Evolutionary conservation across 371 early-diverging fungal genomes (phyloP), one percentile per base, ranked within the genome.

Genomic region (Haplosporangium sp.): DNA sequence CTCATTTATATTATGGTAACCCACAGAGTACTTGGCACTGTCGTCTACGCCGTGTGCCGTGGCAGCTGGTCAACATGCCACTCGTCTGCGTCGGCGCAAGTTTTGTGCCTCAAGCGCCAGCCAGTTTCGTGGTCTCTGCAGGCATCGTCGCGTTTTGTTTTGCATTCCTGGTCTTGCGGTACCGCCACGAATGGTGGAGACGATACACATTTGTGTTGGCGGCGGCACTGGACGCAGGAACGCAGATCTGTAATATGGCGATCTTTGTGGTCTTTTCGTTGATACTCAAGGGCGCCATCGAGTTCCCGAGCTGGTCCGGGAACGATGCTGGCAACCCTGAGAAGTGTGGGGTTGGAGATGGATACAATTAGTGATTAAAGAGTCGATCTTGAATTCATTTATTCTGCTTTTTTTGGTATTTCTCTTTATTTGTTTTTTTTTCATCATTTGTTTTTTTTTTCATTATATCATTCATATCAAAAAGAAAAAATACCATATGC

Each of bases 171-270:
- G 75, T 75, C 36, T 23, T 75, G 16, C 62, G 77, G 18, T 67
- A 64, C 52, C 75, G 61, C 2, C 77, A 81, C 14, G 72, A 69
- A 13, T 81, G 82, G 82, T 81, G 79, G 77, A 43, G 69, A 38
- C 67, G 82, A 37, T 81, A 82, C 48, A 82, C 81, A 41, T 81
- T 79, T 60, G 73, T 82, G 23, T 55, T 84, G 43, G 74, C 81
- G 0, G 82, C 84, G 11, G 82, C 81, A 11, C 59, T 82, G 36
- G 81, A 84, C 67, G 73, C 79, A 1, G 80, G 83, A 4, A 67
- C 81, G 5, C 76, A 76, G 52, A 76, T 76, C 18, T 76, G 76
- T 36, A 76, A 76, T 56, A 76, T 76, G 76, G 76, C 76, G 18
- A 63, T 76, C 47, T 76, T 76, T 76, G 76, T 76, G 42, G 76